Base-by-base conservation (phyloP, 768 basidiomycete species). In the Lactarius sanguifluus region DNA sequence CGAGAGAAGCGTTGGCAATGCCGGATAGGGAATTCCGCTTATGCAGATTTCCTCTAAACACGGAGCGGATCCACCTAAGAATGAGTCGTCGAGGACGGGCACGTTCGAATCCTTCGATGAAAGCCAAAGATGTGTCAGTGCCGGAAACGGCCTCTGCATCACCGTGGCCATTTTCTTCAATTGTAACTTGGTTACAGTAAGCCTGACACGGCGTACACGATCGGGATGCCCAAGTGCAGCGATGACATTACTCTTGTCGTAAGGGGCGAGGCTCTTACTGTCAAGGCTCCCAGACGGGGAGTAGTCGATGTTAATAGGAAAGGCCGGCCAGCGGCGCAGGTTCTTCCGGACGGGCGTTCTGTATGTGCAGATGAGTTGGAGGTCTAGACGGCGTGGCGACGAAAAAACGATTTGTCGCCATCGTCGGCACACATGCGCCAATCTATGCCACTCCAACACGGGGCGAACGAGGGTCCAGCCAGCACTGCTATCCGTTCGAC, bases 291-390 rank as follows among this genome's bases (percentile, higher is more conserved):
- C 56, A 34, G 34, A 30, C 4, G 34, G 20, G 32, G 56, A 57
- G 56, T 57, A 57, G n/a, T 57, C 30, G 56, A 57, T 57, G 32
- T 36, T n/a, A 6, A 63, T 57, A 45, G 62, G 62, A 16, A 63
- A 36, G 6, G 40, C 41, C 20, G 55, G 62, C 62, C 62, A 63
- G 56, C 30, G n/a, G 41, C 30, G 30, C 40, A 63, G 25, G 4
- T 32, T 57, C 55, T 32, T 28, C 62, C 28, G 34, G 25, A 57
- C 54, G 10, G 62, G 62, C 30, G 52, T 63, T n/a, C 36, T 32
- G 28, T n/a, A 12, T n/a, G 54, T 43, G 55, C 62, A 57, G 40
- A 41, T 38, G 41, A 57, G 54, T 18, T n/a, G 55, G 12, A 63
- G 52, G 30, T 57, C n/a, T 23, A 57, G 62, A 34, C 54, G 54